Evolutionary conservation across 1,284 basidiomycete genomes (phyloP).

Genomic region (Cryptococcus sp.): DNA sequence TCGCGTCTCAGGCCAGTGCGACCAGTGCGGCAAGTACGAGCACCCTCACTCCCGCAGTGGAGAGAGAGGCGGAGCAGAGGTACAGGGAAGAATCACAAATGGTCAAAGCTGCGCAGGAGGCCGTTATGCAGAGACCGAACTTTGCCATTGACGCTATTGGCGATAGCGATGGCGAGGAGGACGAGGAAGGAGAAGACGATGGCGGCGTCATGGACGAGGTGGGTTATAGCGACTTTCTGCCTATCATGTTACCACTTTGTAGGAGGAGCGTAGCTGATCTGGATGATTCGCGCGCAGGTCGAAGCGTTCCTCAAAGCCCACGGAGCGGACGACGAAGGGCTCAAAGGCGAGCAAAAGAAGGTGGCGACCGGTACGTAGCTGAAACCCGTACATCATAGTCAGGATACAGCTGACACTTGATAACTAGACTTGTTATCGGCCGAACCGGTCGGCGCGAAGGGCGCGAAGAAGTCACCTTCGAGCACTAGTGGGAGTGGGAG

Average conservation of each 20-base stretch:
- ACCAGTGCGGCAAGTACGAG: constrained; percentile 28
- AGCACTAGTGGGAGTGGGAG: constrained; percentile 1
- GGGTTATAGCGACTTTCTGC: constrained; percentile 19
- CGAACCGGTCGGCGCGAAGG: constrained; percentile 35
- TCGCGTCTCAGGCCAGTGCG: neutral
- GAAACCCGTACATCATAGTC: neutral
- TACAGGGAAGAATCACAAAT: constrained; percentile 56
- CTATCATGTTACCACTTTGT: too few species aligned
- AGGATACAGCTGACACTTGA: neutral
- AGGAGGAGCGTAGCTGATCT: neutral
- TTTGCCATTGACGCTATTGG: constrained; percentile 92
- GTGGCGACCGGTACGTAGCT: constrained; percentile 53
- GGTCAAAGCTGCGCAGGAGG: constrained; percentile 76
- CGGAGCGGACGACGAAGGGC: constrained; percentile 69
- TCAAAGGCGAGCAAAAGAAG: constrained; percentile 80
- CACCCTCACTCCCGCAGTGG: constrained; percentile 28
- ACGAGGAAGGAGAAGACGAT: constrained; percentile 63
- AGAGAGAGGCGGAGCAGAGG: constrained; percentile 28
- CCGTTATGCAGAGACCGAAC: constrained; percentile 82
- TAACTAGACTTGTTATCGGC: constrained; percentile 40
- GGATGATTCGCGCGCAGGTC: constrained; percentile 57
- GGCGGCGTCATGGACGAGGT: constrained; percentile 82
- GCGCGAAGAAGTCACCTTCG: constrained; percentile 13
- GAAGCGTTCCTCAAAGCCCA: constrained; percentile 84
- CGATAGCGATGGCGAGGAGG: constrained; percentile 71